A percentile compares a stretch with the other conserved stretches of the same genome.
Evolutionary conservation across 2,329 filamentous ascomycete genomes (phyloP).

Genomic region (Trichoderma koningiopsis): DNA sequence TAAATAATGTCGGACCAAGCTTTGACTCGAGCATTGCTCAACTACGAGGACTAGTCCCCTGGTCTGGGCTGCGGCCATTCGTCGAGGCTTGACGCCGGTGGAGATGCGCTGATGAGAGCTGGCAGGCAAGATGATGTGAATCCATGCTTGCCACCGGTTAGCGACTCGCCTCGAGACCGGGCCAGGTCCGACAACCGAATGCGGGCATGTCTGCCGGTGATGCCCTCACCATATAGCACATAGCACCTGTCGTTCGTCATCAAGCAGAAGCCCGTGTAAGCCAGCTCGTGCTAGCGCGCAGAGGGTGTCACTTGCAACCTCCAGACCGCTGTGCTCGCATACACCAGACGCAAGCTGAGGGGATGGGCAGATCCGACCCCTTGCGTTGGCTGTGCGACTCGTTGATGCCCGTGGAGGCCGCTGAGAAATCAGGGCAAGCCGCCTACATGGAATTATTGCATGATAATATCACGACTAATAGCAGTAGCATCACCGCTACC

Average conservation of each 20-base stretch:
- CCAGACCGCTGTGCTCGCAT: not conserved
- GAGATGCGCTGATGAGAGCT: constrained; percentile 2
- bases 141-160: constrained; percentile 3
- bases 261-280: constrained; percentile 1
- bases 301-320: constrained; percentile 5
- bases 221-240: not conserved
- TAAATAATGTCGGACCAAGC: not conserved
- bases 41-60: not conserved
- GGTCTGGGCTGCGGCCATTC: not conserved
- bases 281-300: not conserved
- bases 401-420: not conserved
- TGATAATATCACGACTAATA: not conserved
- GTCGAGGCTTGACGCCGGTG: not conserved
- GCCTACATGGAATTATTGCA: not conserved
- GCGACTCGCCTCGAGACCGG: constrained; percentile 12
- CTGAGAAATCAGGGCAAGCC: not conserved
- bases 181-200: not conserved
- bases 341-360: not conserved
- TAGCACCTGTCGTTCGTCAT: not conserved
- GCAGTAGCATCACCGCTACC: not conserved
- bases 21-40: constrained; percentile 22
- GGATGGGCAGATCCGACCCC: not conserved
- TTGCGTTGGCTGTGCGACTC: not conserved
- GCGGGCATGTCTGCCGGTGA: constrained; percentile 1
- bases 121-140: not conserved